A percentile compares a stretch with the other conserved stretches of the same genome.
phyloP scores from a whole-genome alignment of 116 monocot species.

The Iris pallida region DNA sequence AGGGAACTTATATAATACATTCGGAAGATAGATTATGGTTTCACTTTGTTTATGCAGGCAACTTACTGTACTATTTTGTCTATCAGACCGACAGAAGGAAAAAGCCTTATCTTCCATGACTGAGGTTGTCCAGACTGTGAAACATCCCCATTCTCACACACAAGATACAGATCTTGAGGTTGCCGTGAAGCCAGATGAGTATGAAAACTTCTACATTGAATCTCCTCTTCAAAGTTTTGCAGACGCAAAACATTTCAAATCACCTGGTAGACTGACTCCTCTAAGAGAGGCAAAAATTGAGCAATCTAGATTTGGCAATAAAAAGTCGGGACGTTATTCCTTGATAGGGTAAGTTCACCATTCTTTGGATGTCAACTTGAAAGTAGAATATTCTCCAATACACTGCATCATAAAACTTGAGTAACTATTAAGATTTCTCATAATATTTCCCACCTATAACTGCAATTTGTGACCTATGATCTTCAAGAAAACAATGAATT shows the following conservation, averaged over 20 bases:
- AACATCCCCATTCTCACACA: slow-evolving; percentile 40
- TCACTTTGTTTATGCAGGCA: background rate
- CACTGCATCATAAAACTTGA: too few species aligned
- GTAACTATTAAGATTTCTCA: too few species aligned
- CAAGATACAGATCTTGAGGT: slow-evolving; percentile 23
- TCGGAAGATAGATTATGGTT: background rate
- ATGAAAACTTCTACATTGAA: slow-evolving; percentile 26
- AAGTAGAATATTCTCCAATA: too few species aligned
- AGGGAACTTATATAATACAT: background rate
- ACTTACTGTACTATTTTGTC: slow-evolving; percentile 5
- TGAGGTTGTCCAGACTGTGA: slow-evolving; percentile 88
- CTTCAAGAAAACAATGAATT: too few species aligned
- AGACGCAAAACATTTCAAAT: slow-evolving; percentile 37
- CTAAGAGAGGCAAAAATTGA: slow-evolving; percentile 39
- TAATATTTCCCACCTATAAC: too few species aligned
- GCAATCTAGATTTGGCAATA: slow-evolving; percentile 26
- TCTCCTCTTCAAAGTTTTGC: slow-evolving; percentile 40
- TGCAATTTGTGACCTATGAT: too few species aligned
- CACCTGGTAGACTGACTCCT: slow-evolving; percentile 42
- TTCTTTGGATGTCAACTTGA: background rate
- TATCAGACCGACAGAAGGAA: slow-evolving; percentile 81
- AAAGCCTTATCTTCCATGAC: slow-evolving; percentile 81
- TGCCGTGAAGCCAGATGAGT: slow-evolving; percentile 22
- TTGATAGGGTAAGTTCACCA: slow-evolving; percentile 43
- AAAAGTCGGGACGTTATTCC: slow-evolving; percentile 67